Percentiles rank a stretch among this genome's conserved stretches.
Evolutionary conservation across 2,329 filamentous ascomycete species (phyloP).

Genomic region (Xylaria arbuscula): DNA sequence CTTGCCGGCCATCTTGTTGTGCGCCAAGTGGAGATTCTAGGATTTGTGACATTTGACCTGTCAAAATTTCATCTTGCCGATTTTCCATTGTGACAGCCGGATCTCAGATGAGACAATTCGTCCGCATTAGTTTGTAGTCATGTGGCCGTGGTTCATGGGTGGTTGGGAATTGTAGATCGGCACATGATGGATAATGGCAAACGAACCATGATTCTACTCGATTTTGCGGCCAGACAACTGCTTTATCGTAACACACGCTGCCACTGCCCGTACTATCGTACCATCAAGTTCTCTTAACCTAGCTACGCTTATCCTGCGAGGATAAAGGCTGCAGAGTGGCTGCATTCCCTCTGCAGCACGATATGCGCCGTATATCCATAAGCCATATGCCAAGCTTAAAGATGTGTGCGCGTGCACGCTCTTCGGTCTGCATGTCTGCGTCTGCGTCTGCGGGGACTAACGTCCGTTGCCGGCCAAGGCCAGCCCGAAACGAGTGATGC

Average conservation of each 20-base stretch:
- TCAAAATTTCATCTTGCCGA: conserved; percentile 22
- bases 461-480: conserved; percentile 34
- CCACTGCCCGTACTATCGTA: conserved; percentile 11
- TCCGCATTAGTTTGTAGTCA: conserved; percentile 37
- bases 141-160: conserved; percentile 24
- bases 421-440: neutral
- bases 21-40: conserved; percentile 27
- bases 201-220: neutral
- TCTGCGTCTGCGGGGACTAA: conserved; percentile 28
- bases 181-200: conserved; percentile 4
- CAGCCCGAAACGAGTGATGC: conserved; percentile 7
- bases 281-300: conserved; percentile 4
- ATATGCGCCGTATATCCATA: conserved; percentile 23
- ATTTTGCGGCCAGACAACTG: neutral
- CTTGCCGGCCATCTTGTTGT: conserved; percentile 14
- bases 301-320: conserved; percentile 5
- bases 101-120: conserved; percentile 29
- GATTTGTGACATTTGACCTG: conserved; percentile 30
- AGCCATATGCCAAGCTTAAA: conserved; percentile 26
- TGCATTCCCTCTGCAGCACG: conserved; percentile 21
- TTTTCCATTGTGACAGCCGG: conserved; percentile 14
- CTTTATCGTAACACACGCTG: conserved; percentile 6
- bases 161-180: conserved; percentile 3
- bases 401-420: conserved; percentile 1
- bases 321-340: conserved; percentile 30